These are phyloP conservation scores for Aspergillus ellipticus DNA, from an alignment of 495 filamentous ascomycete species.

Conservation along the genomic window DNA sequence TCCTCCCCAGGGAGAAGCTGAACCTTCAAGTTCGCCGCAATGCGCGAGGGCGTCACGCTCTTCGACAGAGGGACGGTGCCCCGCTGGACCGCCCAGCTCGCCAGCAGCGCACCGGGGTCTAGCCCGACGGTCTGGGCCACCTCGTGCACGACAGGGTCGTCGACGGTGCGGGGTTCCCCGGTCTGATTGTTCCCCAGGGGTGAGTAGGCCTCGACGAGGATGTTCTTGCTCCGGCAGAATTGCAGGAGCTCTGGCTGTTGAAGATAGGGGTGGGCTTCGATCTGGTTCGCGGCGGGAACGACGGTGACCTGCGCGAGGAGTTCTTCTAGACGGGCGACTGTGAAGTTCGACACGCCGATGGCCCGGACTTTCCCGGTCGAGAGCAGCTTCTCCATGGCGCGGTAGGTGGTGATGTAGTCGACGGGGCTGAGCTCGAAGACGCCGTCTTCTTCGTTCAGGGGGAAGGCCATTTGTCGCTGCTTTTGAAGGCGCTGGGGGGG, in stretches of 20 bases:
- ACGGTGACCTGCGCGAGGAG: slow-evolving; percentile 33
- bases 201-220: slow-evolving; percentile 57
- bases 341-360: slow-evolving; percentile 60
- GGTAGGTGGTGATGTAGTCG: slow-evolving; percentile 60
- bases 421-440: slow-evolving; percentile 32
- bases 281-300: slow-evolving; percentile 54
- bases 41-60: slow-evolving; percentile 44
- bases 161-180: slow-evolving; percentile 35
- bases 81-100: slow-evolving; percentile 48
- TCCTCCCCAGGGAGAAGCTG: slow-evolving; percentile 29
- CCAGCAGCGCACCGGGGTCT: slow-evolving; percentile 38
- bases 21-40: slow-evolving; percentile 36
- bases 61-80: slow-evolving; percentile 49
- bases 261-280: slow-evolving; percentile 63
- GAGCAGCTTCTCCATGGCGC: slow-evolving; percentile 57
- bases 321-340: slow-evolving; percentile 39
- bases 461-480: slow-evolving; percentile 33
- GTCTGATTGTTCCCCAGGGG: slow-evolving; percentile 50
- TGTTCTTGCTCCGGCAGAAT: slow-evolving; percentile 46
- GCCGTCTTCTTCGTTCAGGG: slow-evolving; percentile 39
- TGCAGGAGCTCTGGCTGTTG: slow-evolving; percentile 48
- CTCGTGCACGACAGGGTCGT: slow-evolving; percentile 30
- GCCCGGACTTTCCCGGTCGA: slow-evolving; percentile 52
- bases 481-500: slow-evolving; percentile 19
- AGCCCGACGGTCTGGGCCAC: slow-evolving; percentile 34